Evolutionary conservation across 768 basidiomycete genomes (phyloP).

Genomic region (Leccinum aurantiacum): DNA sequence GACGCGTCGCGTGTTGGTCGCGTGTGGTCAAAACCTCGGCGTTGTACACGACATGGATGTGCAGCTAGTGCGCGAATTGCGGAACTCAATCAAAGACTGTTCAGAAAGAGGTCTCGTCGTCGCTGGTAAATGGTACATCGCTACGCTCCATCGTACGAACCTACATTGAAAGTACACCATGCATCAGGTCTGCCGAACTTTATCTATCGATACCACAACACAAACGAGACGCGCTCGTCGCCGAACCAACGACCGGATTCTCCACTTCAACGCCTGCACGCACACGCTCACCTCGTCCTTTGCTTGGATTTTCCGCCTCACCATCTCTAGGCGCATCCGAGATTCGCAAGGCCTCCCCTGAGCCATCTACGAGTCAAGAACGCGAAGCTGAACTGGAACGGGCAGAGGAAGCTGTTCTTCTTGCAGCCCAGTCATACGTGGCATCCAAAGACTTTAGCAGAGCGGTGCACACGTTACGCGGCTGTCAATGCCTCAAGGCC

Average conservation of each 20-base stretch:
- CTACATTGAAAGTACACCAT: slow-evolving; percentile 18
- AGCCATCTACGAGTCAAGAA: slow-evolving; percentile 28
- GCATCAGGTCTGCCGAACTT: slow-evolving; percentile 72
- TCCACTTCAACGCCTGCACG: slow-evolving; percentile 63
- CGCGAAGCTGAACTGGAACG: slow-evolving; percentile 49
- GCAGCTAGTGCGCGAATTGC: slow-evolving; percentile 56
- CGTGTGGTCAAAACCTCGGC: background rate
- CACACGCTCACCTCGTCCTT: slow-evolving; percentile 41
- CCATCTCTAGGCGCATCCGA: slow-evolving; percentile 28
- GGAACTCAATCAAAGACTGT: slow-evolving; percentile 68
- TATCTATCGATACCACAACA: slow-evolving; percentile 55
- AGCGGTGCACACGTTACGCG: slow-evolving; percentile 61
- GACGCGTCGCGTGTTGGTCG: background rate
- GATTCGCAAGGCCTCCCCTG: slow-evolving; percentile 5
- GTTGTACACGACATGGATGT: slow-evolving; percentile 38
- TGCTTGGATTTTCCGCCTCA: slow-evolving; percentile 35
- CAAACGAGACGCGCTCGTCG: slow-evolving; percentile 39
- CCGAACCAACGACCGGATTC: slow-evolving; percentile 37
- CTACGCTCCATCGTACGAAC: slow-evolving; percentile 9
- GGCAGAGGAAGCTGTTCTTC: slow-evolving; percentile 70
- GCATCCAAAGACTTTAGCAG: slow-evolving; percentile 78
- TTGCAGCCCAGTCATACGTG: slow-evolving; percentile 70
- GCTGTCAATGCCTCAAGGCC: slow-evolving; percentile 69
- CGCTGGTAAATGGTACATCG: slow-evolving; percentile 74
- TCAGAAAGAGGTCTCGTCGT: slow-evolving; percentile 66